Base-by-base conservation (phyloP, 495 filamentous ascomycete genomes). In the Parmelia sp. region DNA sequence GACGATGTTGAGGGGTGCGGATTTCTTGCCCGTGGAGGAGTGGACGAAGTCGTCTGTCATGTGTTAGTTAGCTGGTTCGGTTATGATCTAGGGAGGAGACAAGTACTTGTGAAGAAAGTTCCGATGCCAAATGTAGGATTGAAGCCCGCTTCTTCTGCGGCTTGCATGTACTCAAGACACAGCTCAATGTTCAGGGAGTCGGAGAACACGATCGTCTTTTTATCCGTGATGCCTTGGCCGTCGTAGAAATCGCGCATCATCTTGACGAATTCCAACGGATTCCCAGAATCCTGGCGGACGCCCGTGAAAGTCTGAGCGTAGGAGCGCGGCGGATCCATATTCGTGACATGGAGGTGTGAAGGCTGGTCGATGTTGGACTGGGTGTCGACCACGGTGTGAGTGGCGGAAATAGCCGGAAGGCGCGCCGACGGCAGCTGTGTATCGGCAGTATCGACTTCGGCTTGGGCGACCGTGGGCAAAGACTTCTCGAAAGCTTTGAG, bases 191-290 rank as follows among this genome's bases (percentile, higher is more conserved):
- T 86, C 42, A 98, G 78, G 9, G 90, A 94, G 75, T 98, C 94
- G 4, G 94, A 98, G 73, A 97, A 98, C n/a, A 97, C 94, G 53
- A 97, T 88, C 0, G 84, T 89, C 80, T 97, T 98, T 77, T 86
- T 87, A 4, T 89, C 89, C 36, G 76, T 85, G 73, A 97, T 90
- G 4, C 86, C 86, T 58, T 87, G 71, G 39, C 75, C 74, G 65
- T 95, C 84, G 71, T 97, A 98, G 76, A 97, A 98, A 6, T 88
- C 81, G 27, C 88, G 86, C 79, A 95, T 92, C 70, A 88, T 70
- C 72, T 88, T 87, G 64, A 97, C 84, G 68, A 94, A 97, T 49
- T 80, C 80, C 14, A 84, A 78, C 6, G 94, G 94, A 75, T 97
- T 90, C 5, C 94, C 94, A 4, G 93, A 97, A 74, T 98, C 94